Evolutionary conservation across 169 alveolate genomes (phyloP).

Genomic region (Plasmodium cynomolgi): DNA sequence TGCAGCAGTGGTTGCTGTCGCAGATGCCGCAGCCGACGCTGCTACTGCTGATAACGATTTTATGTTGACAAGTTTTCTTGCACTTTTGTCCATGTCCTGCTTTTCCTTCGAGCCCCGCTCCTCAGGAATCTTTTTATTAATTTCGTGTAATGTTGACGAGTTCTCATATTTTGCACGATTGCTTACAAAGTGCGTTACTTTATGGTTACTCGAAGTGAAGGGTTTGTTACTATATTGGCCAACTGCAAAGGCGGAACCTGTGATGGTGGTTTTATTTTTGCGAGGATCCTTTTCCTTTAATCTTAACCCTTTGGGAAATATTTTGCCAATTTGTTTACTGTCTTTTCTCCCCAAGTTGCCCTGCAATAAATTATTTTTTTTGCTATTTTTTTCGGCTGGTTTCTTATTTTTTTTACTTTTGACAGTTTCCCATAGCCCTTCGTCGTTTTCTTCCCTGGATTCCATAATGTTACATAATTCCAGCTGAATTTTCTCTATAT

Average conservation of each 20-base stretch:
- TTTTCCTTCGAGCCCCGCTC: slow-evolving; percentile 17
- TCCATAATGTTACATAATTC: slow-evolving; percentile 73
- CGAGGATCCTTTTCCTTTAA: slow-evolving; percentile 29
- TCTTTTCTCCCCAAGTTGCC: slow-evolving; percentile 21
- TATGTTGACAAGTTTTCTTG: slow-evolving; percentile 12
- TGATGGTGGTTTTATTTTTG: slow-evolving; percentile 23
- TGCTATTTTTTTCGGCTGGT: slow-evolving; percentile 27
- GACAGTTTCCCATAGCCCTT: slow-evolving; percentile 66
- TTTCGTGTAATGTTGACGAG: slow-evolving; percentile 9
- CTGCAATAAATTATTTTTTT: slow-evolving; percentile 26
- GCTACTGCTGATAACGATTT: slow-evolving; percentile 2
- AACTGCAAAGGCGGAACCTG: background rate
- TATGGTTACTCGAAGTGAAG: slow-evolving; percentile 12
- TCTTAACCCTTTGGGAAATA: slow-evolving; percentile 63
- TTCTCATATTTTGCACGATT: slow-evolving; percentile 23
- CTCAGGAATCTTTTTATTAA: slow-evolving; percentile 42
- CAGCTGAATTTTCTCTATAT: slow-evolving; percentile 60
- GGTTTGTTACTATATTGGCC: slow-evolving; percentile 13
- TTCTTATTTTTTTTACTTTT: slow-evolving; percentile 63
- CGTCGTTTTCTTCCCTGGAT: slow-evolving; percentile 70
- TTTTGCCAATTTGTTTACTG: slow-evolving; percentile 21
- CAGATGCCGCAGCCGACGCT: background rate
- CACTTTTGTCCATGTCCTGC: background rate
- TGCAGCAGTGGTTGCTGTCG: background rate
- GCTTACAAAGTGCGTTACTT: slow-evolving; percentile 11